Evolutionary conservation across 306 rosid genomes (phyloP), one percentile per base, ranked within the genome.

Genomic region (Clitoria ternatea): DNA sequence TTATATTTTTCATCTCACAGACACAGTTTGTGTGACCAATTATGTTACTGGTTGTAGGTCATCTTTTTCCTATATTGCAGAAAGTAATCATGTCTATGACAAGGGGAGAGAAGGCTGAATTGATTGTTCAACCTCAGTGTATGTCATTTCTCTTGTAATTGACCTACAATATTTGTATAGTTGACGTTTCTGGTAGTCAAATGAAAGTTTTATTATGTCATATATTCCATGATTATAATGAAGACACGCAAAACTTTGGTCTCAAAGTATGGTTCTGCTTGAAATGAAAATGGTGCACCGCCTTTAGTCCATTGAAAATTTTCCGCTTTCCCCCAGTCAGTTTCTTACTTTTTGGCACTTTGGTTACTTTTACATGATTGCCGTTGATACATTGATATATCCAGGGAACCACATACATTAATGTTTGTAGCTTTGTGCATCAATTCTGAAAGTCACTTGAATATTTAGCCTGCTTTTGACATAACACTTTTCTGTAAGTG

Each of bases 71-170:
- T 2, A 83, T 79, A 60, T 78, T 89, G 66, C 79, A 82, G 0
- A 85, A 71, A 76, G 88, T 83, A 48, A 80, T 89, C 75, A 77
- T 66, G 89, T 83, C 89, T 23, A 85, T 87, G 96, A 77, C 57
- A 61, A 69, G 60, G 49, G 92, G 88, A 65, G 96, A 86, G 85
- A 85, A 85, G 80, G 90, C 88, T 73, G 83, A 76, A 57, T 75
- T 89, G 75, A 71, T 85, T 77, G 84, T 89, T 80, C 90, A 85
- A 70, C 90, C 92, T 62, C 90, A 75, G 65, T 81, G 92, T 87
- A 87, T 30, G 87, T 50, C 39, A 62, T 30, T 71, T 61, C 26
- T 62, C 81, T 66, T 74, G 17, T 76, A 44, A 48, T 70, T 43
- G 42, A n/a, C 57, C 45, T 32, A 39, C 29, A 13, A 2, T 36